These are phyloP conservation scores for Neoboletus subvelutipes DNA, from an alignment of 768 basidiomycete species.

Conservation along the genomic window DNA sequence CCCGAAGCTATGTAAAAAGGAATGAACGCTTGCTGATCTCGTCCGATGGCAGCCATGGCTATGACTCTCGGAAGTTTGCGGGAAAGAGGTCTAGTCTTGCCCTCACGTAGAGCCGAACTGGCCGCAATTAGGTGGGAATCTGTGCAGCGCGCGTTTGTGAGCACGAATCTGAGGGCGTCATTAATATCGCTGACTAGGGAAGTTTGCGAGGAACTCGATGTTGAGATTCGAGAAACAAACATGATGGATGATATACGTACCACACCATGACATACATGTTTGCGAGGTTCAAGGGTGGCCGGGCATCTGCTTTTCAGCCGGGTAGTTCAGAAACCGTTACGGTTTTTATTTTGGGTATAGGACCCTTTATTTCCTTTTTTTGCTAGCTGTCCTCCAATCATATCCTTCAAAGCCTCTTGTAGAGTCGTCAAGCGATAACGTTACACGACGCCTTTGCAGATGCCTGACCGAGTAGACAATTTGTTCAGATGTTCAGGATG, in stretches of 20 bases:
- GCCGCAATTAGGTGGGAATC: background rate
- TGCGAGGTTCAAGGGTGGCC: background rate
- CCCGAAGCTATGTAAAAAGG: background rate
- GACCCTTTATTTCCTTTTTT: no score
- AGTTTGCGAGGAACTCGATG: background rate
- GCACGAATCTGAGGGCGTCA: background rate
- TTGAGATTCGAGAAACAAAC: background rate
- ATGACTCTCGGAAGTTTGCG: background rate
- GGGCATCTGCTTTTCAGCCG: no score
- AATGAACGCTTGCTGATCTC: background rate
- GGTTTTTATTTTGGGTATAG: no score
- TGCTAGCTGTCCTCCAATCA: no score
- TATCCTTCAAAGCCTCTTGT: no score
- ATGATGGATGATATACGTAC: background rate
- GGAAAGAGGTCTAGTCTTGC: background rate
- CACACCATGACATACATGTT: background rate
- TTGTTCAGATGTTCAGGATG: background rate
- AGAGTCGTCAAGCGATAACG: no score
- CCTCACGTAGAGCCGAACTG: background rate
- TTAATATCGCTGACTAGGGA: background rate
- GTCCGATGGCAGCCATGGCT: background rate
- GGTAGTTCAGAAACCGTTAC: no score
- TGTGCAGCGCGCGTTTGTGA: background rate
- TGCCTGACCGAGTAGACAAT: no score
- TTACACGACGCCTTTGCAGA: no score